Base-by-base conservation (phyloP, 768 basidiomycete genomes). In the Lyophyllum atratum region DNA sequence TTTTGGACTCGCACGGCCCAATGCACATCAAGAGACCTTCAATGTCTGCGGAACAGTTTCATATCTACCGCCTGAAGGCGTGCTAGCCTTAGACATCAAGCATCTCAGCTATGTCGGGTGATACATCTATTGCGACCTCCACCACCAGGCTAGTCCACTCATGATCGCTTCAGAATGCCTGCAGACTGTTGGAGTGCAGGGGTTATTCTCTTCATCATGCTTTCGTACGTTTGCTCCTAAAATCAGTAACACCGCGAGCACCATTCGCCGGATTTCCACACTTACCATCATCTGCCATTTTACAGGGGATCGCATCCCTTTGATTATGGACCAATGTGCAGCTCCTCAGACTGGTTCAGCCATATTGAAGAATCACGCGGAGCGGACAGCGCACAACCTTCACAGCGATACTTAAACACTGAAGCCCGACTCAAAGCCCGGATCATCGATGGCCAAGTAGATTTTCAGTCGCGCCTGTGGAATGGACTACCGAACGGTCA, bases 121-220 rank as follows among this genome's bases (percentile, higher is more conserved):
- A 34, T 46, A 19, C 28, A 12, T 49, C 61, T 26, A 46, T 19
- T 37, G 33, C 19, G 21, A 43, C 52, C 29, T n/a, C 19, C 19
- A 8, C 43, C 17, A 26, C 42, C 39, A 43, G 12, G 8, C 2
- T 33, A 25, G 17, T 55, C 52, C 28, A 40, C 17, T 31, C 49
- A 34, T 44, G 6, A 59, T 22, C 59, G 19, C 12, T 39, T 39
- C 71, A 90, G 90, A 19, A 88, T 93, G 87, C 89, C 91, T n/a
- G 82, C 91, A 2, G 92, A 94, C 70, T 93, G 92, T 64, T 94
- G 92, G 92, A 92, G 92, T 62, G 83, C 88, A 12, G 92, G 92
- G 5, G 82, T 93, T 5, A 85, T 90, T 51, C 72, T 93, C 50
- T 93, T 87, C 60, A 85, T 92, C 54, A 93, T 93, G 90, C 75